Evolutionary conservation across 768 basidiomycete genomes (phyloP), one percentile per base, ranked within the genome.

Genomic region (Trametes meyenii): DNA sequence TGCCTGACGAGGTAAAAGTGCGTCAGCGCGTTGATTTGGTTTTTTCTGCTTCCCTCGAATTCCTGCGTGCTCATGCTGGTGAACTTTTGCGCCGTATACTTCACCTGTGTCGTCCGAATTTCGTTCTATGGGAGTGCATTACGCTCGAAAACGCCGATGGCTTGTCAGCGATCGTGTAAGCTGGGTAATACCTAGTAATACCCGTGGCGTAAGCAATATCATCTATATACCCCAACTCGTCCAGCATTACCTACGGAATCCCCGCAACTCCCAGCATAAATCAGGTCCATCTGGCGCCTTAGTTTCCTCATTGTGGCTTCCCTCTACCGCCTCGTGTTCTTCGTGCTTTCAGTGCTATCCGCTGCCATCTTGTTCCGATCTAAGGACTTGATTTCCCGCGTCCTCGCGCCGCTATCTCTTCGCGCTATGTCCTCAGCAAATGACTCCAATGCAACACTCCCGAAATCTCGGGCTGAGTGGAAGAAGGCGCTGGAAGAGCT

Each of bases 401-500:
- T 58, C 16, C 16, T 63, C 24, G 45, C 55, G 40, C 12, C 61
- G 23, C 19, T 55, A 48, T 57, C 67, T 17, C 26, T 39, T 24
- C 52, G 53, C 19, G 29, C 46, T 19, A 70, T 66, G 67, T 52
- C 66, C 24, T 58, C 68, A 49, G 58, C 66, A 23, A 64, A 58
- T 42, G 54, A 33, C 11, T 39, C 64, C 8, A 26, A 16, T 10
- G 35, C 59, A 12, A n/a, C 58, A 0, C 62, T 70, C 39, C 73
- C 82, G 3, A 76, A 74, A 56, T 75, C 78, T 10, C 77, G 74
- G 29, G 61, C 68, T 0, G 75, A 78, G 61, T 88, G 86, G 86
- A 72, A 72, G 45, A 76, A 76, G 45, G 84, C 83, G 2, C 78
- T 89, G 4, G 78, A 83, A 1, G 73, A 78, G 0, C 78, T 89